phyloP scores from a whole-genome alignment of 108 stramenopile genomes.

The Aurantiochytrium sp. region DNA sequence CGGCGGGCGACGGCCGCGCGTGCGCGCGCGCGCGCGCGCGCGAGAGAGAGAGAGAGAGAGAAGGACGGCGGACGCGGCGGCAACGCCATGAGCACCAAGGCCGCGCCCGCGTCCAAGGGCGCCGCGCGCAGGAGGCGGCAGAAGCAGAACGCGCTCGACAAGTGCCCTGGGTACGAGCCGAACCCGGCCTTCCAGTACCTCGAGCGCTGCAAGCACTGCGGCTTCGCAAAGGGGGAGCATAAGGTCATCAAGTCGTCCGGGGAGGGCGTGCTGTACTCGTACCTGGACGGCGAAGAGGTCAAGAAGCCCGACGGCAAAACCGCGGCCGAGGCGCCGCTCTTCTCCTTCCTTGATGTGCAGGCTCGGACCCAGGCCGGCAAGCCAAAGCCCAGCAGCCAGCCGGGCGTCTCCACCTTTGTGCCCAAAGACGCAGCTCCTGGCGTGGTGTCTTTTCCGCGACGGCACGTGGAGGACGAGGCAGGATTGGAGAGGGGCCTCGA shows the following conservation, averaged over 20 bases:
- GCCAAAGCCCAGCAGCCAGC: background rate
- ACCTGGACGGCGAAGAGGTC: background rate
- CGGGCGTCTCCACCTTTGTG: background rate
- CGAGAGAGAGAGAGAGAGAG: too few relatives aligned
- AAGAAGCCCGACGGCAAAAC: background rate
- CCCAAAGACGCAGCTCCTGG: too few relatives aligned
- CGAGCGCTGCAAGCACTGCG: slow-evolving; percentile 27
- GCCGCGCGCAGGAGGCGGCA: background rate
- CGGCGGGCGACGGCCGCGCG: too few relatives aligned
- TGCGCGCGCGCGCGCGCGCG: too few relatives aligned
- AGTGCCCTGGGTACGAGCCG: slow-evolving; percentile 29
- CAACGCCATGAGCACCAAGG: background rate
- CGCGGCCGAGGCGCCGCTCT: background rate
- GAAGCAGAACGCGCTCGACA: background rate
- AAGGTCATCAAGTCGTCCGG: background rate
- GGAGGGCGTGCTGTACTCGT: background rate
- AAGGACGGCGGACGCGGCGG: too few relatives aligned
- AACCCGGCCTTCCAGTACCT: slow-evolving; percentile 6
- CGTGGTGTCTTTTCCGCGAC: too few relatives aligned
- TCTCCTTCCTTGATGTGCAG: background rate
- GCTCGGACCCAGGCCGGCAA: background rate
- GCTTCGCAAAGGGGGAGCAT: background rate
- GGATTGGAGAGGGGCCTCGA: too few relatives aligned
- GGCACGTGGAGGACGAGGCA: too few relatives aligned
- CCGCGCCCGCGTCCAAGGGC: background rate